phyloP scores from a whole-genome alignment of 2,329 filamentous ascomycete genomes.

The Microthyrium microscopicum region DNA sequence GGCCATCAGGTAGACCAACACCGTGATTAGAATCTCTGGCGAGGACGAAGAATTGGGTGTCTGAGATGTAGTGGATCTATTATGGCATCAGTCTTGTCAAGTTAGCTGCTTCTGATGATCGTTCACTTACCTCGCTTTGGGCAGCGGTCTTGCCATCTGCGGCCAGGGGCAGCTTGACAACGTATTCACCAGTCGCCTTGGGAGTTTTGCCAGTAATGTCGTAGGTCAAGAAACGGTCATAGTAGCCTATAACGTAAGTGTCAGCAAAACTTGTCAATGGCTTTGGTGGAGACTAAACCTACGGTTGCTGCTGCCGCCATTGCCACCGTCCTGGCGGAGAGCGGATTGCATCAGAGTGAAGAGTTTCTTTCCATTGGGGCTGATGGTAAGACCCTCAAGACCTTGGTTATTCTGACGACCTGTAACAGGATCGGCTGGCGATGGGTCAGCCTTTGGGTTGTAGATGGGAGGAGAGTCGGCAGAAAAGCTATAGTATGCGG shows the following conservation, averaged over 20 bases:
- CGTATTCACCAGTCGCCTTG: conserved; percentile 42
- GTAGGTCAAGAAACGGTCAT: conserved; percentile 48
- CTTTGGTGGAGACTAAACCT: conserved; percentile 32
- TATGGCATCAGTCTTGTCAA: too few species aligned
- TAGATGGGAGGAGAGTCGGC: conserved; percentile 48
- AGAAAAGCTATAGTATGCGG: conserved; percentile 46
- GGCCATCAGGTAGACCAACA: conserved; percentile 34
- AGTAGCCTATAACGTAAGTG: conserved; percentile 36
- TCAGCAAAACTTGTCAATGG: too few species aligned
- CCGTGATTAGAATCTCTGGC: conserved; percentile 46
- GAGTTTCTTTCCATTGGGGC: conserved; percentile 43
- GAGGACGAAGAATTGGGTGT: conserved; percentile 49
- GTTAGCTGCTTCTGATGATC: too few species aligned
- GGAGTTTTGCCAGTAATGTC: conserved; percentile 34
- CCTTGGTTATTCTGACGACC: conserved; percentile 60
- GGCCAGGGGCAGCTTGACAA: conserved; percentile 44
- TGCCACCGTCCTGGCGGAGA: conserved; percentile 35
- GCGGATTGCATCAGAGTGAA: conserved; percentile 52
- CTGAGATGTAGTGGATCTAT: conserved; percentile 46
- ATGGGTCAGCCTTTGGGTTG: conserved; percentile 29
- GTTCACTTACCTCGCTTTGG: conserved; percentile 54
- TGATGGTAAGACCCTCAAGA: conserved; percentile 53
- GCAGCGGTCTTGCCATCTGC: conserved; percentile 40
- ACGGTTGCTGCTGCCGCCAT: too few species aligned
- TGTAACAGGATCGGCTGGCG: conserved; percentile 39